Conservation (phyloP, 2,329 filamentous ascomycete genomes). For the Diaporthe destruens region DNA sequence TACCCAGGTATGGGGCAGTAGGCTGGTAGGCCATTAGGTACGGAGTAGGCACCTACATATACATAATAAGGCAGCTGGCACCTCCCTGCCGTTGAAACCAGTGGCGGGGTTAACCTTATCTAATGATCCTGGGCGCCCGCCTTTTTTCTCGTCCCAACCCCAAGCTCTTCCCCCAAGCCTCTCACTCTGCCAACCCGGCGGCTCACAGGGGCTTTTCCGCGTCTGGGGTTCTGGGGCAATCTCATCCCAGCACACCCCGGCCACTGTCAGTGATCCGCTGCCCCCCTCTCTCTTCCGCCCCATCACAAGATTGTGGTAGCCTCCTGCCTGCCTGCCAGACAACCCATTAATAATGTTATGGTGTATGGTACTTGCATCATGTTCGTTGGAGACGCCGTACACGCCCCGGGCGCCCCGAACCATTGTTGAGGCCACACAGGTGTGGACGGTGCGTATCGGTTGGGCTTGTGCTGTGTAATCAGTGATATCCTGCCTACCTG, state of each 20-base stretch:
- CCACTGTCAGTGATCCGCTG: neutral
- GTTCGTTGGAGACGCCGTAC: neutral
- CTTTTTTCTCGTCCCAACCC: slow-evolving; percentile 5
- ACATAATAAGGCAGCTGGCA: no score
- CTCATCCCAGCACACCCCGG: slow-evolving; percentile 13
- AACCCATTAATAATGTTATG: neutral
- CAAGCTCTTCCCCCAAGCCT: slow-evolving; percentile 13
- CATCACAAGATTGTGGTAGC: neutral
- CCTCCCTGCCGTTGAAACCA: neutral
- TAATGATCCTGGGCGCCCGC: slow-evolving; percentile 19
- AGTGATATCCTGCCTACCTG: neutral
- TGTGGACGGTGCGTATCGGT: neutral
- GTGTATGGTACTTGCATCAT: neutral
- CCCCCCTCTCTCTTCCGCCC: neutral
- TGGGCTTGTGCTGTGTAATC: slow-evolving; percentile 17
- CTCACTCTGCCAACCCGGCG: slow-evolving; percentile 6
- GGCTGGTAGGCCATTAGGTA: no score
- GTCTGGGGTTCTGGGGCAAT: slow-evolving; percentile 36
- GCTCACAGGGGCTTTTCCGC: slow-evolving; percentile 17
- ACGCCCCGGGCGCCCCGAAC: neutral
- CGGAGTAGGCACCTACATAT: no score
- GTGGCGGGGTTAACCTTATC: slow-evolving; percentile 22
- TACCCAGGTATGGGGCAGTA: no score
- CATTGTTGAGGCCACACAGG: slow-evolving; percentile 5
- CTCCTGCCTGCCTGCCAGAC: neutral